Percentiles rank a stretch among this genome's conserved stretches.
Conservation (phyloP, 1,284 basidiomycete species). For the Ceratobasidium sp. region DNA sequence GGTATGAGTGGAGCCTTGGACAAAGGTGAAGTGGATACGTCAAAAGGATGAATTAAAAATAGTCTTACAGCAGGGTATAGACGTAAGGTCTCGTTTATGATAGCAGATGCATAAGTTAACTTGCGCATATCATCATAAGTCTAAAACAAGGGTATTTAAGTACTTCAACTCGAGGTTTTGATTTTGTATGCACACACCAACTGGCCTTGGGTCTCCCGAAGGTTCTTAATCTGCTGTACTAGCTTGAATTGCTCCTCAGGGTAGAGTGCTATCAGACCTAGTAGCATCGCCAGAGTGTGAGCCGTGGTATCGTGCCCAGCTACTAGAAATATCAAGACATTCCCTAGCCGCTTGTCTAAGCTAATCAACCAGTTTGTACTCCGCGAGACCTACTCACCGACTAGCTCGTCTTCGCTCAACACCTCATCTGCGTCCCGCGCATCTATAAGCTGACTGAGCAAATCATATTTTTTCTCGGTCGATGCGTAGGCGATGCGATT, state of each 20-base stretch:
- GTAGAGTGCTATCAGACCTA: conserved; percentile 68
- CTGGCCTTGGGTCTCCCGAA: conserved; percentile 53
- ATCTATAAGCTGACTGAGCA: conserved; percentile 68
- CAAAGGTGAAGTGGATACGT: conserved; percentile 67
- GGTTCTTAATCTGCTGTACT: conserved; percentile 60
- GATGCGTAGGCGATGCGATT: conserved; percentile 44
- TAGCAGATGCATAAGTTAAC: conserved; percentile 64
- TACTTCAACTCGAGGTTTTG: conserved; percentile 56
- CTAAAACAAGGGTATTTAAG: conserved; percentile 53
- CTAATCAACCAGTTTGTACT: no score
- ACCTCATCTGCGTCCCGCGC: conserved; percentile 62
- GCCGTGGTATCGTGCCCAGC: conserved; percentile 73
- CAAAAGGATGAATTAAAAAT: conserved; percentile 56
- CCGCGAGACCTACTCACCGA: conserved; percentile 58
- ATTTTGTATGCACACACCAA: conserved; percentile 57
- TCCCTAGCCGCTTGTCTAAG: conserved; percentile 57
- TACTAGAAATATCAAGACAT: conserved; percentile 70
- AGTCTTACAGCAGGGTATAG: conserved; percentile 69
- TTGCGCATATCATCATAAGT: conserved; percentile 67
- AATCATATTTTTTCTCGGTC: conserved; percentile 65
- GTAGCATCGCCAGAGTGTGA: conserved; percentile 69
- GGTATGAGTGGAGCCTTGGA: conserved; percentile 65
- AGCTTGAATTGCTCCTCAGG: conserved; percentile 73
- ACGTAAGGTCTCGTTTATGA: conserved; percentile 72
- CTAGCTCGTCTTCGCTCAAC: conserved; percentile 65